These are phyloP conservation scores for Ogataea philodendri DNA, from an alignment of 805 yeast genomes.

Conservation along the genomic window DNA sequence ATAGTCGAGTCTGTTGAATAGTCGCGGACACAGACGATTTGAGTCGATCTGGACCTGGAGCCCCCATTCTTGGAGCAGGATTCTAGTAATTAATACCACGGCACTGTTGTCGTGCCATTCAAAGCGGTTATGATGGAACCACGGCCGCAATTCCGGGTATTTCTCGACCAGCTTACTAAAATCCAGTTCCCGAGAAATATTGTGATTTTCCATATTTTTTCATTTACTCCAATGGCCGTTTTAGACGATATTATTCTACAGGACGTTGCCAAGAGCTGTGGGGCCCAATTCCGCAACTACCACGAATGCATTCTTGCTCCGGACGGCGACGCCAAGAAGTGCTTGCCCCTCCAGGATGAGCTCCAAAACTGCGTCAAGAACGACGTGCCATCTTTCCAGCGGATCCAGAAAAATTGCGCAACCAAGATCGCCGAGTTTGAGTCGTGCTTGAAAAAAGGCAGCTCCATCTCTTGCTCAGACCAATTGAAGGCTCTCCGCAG, in stretches of 20 bases:
- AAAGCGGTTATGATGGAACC: constrained; percentile 12
- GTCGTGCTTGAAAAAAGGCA: constrained; percentile 53
- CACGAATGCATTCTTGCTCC: constrained; percentile 65
- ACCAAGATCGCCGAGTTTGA: constrained; percentile 61
- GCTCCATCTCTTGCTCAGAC: constrained; percentile 50
- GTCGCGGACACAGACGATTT: constrained; percentile 33
- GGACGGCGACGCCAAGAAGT: constrained; percentile 40
- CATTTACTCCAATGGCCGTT: constrained; percentile 36
- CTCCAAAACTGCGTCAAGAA: constrained; percentile 62
- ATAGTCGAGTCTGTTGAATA: constrained; percentile 32
- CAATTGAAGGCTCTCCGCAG: constrained; percentile 56
- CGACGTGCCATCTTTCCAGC: constrained; percentile 67
- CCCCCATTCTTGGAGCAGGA: constrained; percentile 21
- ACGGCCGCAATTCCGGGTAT: constrained; percentile 21
- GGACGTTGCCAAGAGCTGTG: constrained; percentile 76
- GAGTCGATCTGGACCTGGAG: constrained; percentile 18
- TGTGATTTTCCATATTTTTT: constrained; percentile 7
- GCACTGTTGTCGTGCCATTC: constrained; percentile 27
- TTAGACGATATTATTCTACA: constrained; percentile 75
- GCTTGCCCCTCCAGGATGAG: constrained; percentile 53
- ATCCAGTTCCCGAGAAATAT: constrained; percentile 12
- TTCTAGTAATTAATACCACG: constrained; percentile 21
- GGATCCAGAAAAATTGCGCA: constrained; percentile 62
- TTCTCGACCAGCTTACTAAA: constrained; percentile 14
- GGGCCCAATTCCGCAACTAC: constrained; percentile 66